Evolutionary conservation across 2,329 filamentous ascomycete genomes (phyloP), one percentile per base, ranked within the genome.

Genomic region (Pyricularia pennisetigena): DNA sequence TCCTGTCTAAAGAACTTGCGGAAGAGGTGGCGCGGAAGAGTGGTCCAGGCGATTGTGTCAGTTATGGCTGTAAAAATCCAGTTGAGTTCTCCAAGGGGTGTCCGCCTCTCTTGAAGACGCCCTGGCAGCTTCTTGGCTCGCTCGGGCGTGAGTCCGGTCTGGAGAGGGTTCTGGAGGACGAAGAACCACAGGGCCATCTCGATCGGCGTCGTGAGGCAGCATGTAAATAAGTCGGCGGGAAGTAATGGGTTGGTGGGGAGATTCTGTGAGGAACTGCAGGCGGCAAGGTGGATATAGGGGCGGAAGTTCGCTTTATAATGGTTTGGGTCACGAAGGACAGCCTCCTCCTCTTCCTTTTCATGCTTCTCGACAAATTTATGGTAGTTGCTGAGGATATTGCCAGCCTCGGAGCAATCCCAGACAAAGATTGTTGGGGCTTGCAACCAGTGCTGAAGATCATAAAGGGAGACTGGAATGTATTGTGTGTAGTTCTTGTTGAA

Each of bases 51-150:
- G 74, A 99, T 99, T 1, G 94, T 98, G 76, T 99, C 95, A 0
- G 95, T 99, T 72, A 99, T 98, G 68, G 95, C 95, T 0, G 95
- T 99, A 76, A 99, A 98, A 49, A 99, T 99, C 95, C 95, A 99
- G 75, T 99, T 99, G 16, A 99, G 83, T 79, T 99, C 95, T 70
- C 95, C 95, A 41, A 99, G 85, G 9, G 95, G 95, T 66, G 95
- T 98, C 75, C 95, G 86, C 70, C 95, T 87, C 79, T 99, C 95
- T 75, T 97, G 94, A 61, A 98, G 86, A 70, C 93, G 89, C 41
- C 95, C 95, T 2, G 94, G 94, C 23, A 99, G 90, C 74, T 93
- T 92, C 77, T 93, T 91, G 61, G 94, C 94, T 73, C 94, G 87
- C 70, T 95, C 92, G 4, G 94, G 87, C 1, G 87, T 90, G 68